phyloP scores from a whole-genome alignment of 768 basidiomycete species.

The Suillus clintonianus region DNA sequence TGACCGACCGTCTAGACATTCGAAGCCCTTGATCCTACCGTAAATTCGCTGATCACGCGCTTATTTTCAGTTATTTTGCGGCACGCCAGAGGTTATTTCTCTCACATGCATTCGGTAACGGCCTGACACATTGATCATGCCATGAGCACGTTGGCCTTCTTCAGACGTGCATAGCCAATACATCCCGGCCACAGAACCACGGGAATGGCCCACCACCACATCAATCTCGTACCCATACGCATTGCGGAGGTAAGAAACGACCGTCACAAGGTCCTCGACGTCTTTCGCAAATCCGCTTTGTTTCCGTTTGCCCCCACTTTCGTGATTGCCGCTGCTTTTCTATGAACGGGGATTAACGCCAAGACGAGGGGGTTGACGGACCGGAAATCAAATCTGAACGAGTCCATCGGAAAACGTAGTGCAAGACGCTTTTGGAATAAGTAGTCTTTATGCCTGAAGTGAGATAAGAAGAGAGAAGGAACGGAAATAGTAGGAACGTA shows the following conservation, averaged over 20 bases:
- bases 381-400: constrained; percentile 89
- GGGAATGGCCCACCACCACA: constrained; percentile 76
- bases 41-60: constrained; percentile 24
- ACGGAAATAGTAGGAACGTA: constrained; percentile 31
- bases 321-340: constrained; percentile 66
- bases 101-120: constrained; percentile 80
- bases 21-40: constrained; percentile 16
- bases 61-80: constrained; percentile 7
- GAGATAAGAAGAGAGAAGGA: background rate
- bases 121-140: constrained; percentile 74
- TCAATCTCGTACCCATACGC: constrained; percentile 69
- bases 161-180: constrained; percentile 68
- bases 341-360: constrained; percentile 7
- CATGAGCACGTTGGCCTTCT: constrained; percentile 55
- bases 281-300: constrained; percentile 63
- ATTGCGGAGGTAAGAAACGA: constrained; percentile 60
- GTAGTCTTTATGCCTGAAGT: constrained; percentile 79
- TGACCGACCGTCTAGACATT: background rate
- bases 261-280: constrained; percentile 63
- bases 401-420: constrained; percentile 65
- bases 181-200: constrained; percentile 68
- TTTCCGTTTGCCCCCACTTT: constrained; percentile 68
- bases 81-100: constrained; percentile 11
- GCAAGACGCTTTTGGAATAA: constrained; percentile 78
- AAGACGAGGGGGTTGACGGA: constrained; percentile 34